Percentiles rank a stretch among this genome's conserved stretches.
phyloP scores from a whole-genome alignment of 768 basidiomycete genomes.

The Trametes cubensis region DNA sequence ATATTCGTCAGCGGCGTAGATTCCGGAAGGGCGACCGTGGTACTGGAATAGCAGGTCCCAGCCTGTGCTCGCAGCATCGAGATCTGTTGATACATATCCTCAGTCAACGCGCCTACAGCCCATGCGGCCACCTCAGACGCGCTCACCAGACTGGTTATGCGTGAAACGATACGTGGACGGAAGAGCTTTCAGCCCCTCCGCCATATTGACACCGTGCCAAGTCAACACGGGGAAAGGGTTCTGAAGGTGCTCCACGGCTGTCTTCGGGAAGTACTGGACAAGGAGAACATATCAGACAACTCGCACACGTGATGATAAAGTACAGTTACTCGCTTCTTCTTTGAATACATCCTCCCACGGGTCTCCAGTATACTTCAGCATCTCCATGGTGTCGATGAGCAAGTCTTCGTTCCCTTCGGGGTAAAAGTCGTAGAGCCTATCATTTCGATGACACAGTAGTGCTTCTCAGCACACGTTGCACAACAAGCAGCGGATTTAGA shows the following conservation, averaged over 20 bases:
- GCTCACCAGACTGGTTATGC: slow-evolving; percentile 55
- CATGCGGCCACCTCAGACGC: background rate
- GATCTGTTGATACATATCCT: slow-evolving; percentile 36
- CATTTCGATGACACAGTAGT: background rate
- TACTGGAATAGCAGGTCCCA: slow-evolving; percentile 63
- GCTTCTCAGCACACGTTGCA: background rate
- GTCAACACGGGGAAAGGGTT: slow-evolving; percentile 51
- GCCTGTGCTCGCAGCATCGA: slow-evolving; percentile 51
- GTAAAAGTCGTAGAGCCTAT: slow-evolving; percentile 59
- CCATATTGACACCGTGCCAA: slow-evolving; percentile 64
- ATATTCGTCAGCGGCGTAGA: slow-evolving; percentile 60
- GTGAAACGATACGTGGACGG: slow-evolving; percentile 58
- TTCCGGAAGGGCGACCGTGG: slow-evolving; percentile 58
- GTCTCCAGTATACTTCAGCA: slow-evolving; percentile 53
- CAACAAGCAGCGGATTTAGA: background rate
- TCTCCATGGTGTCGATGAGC: slow-evolving; percentile 55
- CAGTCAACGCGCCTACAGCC: background rate
- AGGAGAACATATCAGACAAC: background rate
- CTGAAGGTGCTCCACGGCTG: slow-evolving; percentile 40
- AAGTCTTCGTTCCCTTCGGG: slow-evolving; percentile 51
- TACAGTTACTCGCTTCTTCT: slow-evolving; percentile 37
- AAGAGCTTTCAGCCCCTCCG: slow-evolving; percentile 57
- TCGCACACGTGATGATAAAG: background rate
- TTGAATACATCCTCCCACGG: slow-evolving; percentile 59
- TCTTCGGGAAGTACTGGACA: slow-evolving; percentile 48